These are phyloP conservation scores for Neolecta irregularis DNA, from an alignment of 1,139 yeast species.

Conservation along the genomic window DNA sequence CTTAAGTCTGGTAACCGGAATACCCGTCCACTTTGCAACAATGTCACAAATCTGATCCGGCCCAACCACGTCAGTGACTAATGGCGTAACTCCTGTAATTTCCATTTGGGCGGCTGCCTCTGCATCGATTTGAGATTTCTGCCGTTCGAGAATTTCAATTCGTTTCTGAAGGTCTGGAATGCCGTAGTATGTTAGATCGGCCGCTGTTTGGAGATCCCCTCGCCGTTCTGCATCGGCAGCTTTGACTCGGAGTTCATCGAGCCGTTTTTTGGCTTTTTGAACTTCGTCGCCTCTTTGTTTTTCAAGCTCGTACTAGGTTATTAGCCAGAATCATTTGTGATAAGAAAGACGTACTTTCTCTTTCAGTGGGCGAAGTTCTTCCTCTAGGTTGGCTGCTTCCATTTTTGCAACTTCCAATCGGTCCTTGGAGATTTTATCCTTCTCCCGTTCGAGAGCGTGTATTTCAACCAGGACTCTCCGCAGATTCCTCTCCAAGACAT, in stretches of 20 bases:
- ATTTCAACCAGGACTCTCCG: constrained; percentile 88
- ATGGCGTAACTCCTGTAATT: constrained; percentile 32
- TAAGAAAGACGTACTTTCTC: constrained; percentile 28
- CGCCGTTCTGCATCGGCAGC: constrained; percentile 96
- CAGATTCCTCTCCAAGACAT: constrained; percentile 78
- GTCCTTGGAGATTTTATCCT: constrained; percentile 43
- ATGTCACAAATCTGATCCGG: constrained; percentile 91
- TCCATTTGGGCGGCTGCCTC: constrained; percentile 21
- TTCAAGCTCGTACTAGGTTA: constrained; percentile 53
- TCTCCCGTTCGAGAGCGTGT: constrained; percentile 88
- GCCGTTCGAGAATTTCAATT: constrained; percentile 60
- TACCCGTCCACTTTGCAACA: constrained; percentile 92
- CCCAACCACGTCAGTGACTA: constrained; percentile 81
- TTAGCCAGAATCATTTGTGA: background rate
- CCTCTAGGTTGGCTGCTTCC: constrained; percentile 70
- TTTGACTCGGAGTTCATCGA: constrained; percentile 82
- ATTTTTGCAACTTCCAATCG: constrained; percentile 65
- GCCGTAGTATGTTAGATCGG: constrained; percentile 89
- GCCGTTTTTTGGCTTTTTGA: constrained; percentile 72
- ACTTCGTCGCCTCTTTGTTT: constrained; percentile 83
- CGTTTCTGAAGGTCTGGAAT: constrained; percentile 78
- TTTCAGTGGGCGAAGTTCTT: constrained; percentile 68
- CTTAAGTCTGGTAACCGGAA: constrained; percentile 91
- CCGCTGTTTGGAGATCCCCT: constrained; percentile 85
- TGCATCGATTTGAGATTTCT: constrained; percentile 46